Percentiles rank a stretch among this genome's conserved stretches.
These are phyloP conservation scores for Escovopsis sp. DNA, from an alignment of 2,329 filamentous ascomycete genomes.

Conservation along the genomic window DNA sequence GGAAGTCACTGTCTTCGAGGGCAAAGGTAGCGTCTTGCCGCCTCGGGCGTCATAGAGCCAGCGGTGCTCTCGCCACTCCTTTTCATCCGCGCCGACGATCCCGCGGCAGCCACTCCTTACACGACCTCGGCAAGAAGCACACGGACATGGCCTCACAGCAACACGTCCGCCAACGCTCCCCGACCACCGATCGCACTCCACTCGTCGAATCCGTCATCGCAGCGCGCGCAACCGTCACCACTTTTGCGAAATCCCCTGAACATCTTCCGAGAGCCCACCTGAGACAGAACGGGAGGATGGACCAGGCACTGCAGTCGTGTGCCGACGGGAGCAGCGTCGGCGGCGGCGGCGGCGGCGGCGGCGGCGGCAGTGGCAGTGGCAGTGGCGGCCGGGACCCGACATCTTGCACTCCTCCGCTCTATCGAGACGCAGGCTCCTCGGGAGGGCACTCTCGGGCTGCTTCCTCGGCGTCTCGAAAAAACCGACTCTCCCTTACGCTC, in stretches of 20 bases:
- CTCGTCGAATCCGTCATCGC: conserved; percentile 10
- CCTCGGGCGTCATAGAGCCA: conserved; percentile 23
- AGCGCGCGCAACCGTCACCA: conserved; percentile 12
- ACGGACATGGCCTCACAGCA: conserved; percentile 22
- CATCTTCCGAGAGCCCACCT: conserved; percentile 1
- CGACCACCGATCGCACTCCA: conserved; percentile 21
- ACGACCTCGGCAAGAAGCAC: conserved; percentile 13
- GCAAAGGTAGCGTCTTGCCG: conserved; percentile 26
- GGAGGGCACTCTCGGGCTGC: conserved; percentile 34
- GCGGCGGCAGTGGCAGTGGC: conserved; percentile 3
- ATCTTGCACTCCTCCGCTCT: conserved; percentile 22
- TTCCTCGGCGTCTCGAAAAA: conserved; percentile 37
- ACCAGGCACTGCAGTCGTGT: neutral
- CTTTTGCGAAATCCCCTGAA: conserved; percentile 11
- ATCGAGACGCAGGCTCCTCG: conserved; percentile 25
- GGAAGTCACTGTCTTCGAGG: conserved; percentile 29
- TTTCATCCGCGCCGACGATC: conserved; percentile 21
- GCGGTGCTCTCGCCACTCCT: conserved; percentile 22
- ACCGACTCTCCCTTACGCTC: conserved; percentile 45
- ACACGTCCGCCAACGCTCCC: conserved; percentile 26
- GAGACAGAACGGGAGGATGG: neutral
- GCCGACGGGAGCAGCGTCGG: neutral
- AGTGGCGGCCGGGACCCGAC: conserved; percentile 16
- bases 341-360: conserved; percentile 3
- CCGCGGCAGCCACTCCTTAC: conserved; percentile 18